Evolutionary conservation across 257 asterid genomes (phyloP), one percentile per base, ranked within the genome.

Genomic region (Phtheirospermum japonicum): DNA sequence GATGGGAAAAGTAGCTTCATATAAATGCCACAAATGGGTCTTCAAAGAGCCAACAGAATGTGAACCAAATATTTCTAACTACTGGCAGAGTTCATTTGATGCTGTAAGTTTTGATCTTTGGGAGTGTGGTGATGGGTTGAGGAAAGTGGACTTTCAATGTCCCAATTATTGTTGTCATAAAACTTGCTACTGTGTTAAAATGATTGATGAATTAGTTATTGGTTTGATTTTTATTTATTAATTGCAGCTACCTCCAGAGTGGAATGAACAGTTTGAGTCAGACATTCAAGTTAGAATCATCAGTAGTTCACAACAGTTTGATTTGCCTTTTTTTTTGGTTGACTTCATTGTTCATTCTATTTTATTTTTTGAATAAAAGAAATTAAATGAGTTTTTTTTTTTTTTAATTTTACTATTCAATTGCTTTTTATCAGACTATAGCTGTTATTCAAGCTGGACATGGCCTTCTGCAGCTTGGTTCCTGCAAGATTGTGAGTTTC

Each of bases 51-150:
- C 97, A 59, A 82, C 97, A 28, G 96, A 93, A 60, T 83, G 88
- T 77, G 99, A 93, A 70, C 90, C 97, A 55, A 89, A 89, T 72
- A 87, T 87, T 71, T 89, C 97, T 66, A 89, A 93, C 87, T 93
- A 93, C 82, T 93, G 95, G 99, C 99, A 93, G 85, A 93, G 95
- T 70, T 93, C 99, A 69, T 93, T 93, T 89, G 99, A 93, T 89
- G 97, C 99, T 75, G 99, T 93, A 87, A 73, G 93, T 79, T 6
- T 28, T 10, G 6, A 9, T 53, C n/a, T n/a, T n/a, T n/a, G n/a
- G n/a, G n/a, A n/a, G n/a, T n/a, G n/a, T n/a, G n/a, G n/a, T n/a
- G n/a, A n/a, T n/a, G n/a, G 26, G 53, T 16, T 12, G 23, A 54
- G 54, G 14, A 66, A 70, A 79, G 70, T 61, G 64, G 61, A 63